Conservation (phyloP, 23 red algal species). For the Gracilaria gracilis region DNA sequence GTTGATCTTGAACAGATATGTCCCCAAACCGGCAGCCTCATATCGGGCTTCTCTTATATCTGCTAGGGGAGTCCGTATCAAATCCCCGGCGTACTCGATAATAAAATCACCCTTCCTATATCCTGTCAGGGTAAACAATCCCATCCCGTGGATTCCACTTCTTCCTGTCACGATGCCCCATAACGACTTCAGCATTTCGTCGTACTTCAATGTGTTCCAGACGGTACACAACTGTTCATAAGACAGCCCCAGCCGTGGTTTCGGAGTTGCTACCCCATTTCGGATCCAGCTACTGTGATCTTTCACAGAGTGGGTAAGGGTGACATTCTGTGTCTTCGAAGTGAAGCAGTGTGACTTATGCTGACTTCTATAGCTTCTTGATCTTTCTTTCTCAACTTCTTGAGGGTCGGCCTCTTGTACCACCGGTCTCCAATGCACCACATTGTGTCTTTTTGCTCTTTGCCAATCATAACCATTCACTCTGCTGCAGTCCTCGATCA, state of each 20-base stretch:
- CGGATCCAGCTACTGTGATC: not conserved
- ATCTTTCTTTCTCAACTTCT: not conserved
- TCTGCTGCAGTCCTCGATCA: conserved; percentile 48
- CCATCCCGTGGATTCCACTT: conserved; percentile 91
- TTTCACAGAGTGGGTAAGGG: conserved; percentile 10
- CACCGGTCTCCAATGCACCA: conserved; percentile 50
- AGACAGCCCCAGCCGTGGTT: conserved; percentile 14
- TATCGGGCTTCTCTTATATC: conserved; percentile 90
- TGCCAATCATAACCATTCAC: conserved; percentile 72
- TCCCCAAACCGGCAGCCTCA: conserved; percentile 79
- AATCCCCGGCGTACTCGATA: conserved; percentile 94
- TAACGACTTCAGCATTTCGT: conserved; percentile 43
- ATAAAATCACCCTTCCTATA: conserved; percentile 85
- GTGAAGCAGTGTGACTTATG: not conserved
- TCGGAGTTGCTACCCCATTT: not conserved
- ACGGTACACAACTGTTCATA: not conserved
- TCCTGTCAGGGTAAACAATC: conserved; percentile 80
- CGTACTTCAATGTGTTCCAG: conserved; percentile 41
- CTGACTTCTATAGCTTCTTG: not conserved
- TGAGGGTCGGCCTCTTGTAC: not conserved
- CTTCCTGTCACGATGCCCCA: conserved; percentile 64
- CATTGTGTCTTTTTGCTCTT: conserved; percentile 40
- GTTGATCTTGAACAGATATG: conserved; percentile 93
- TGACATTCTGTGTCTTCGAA: not conserved
- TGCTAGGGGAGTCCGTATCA: conserved; percentile 81